A percentile compares a stretch with the other conserved stretches of the same genome.
These are phyloP conservation scores for Fusarium abutilonis DNA, from an alignment of 2,329 filamentous ascomycete genomes.

Conservation along the genomic window DNA sequence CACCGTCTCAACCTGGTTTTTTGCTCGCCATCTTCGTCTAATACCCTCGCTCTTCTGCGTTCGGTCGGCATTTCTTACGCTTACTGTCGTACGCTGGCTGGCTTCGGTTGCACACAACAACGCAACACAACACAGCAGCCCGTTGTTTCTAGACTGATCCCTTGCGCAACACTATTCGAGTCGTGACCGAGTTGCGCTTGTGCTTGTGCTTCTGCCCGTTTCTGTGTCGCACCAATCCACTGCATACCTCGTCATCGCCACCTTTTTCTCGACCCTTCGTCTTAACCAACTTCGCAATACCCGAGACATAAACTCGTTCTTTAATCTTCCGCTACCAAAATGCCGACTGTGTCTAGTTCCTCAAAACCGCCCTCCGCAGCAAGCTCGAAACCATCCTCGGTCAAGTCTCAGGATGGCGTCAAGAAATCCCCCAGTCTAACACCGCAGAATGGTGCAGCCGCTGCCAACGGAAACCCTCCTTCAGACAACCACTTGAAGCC, in stretches of 20 bases:
- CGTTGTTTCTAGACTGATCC: constrained; percentile 34
- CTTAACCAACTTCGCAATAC: constrained; percentile 11
- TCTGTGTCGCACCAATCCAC: constrained; percentile 31
- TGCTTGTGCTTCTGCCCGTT: constrained; percentile 21
- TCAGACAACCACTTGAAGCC: constrained; percentile 40
- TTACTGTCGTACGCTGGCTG: constrained; percentile 36
- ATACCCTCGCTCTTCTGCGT: constrained; percentile 17
- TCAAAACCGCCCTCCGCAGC: constrained; percentile 55
- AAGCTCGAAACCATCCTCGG: constrained; percentile 61
- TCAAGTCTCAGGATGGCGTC: constrained; percentile 59
- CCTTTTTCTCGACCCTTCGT: constrained; percentile 9
- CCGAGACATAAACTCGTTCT: constrained; percentile 22
- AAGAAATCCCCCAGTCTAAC: constrained; percentile 54
- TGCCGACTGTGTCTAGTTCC: constrained; percentile 48
- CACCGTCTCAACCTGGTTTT: constrained; percentile 25
- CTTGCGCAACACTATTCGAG: constrained; percentile 40
- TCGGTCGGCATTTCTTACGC: constrained; percentile 29
- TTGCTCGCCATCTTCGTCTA: constrained; percentile 25
- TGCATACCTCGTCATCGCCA: constrained; percentile 25
- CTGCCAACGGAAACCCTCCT: constrained; percentile 41
- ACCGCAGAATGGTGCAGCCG: constrained; percentile 53
- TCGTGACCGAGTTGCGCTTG: constrained; percentile 29
- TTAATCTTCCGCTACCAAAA: constrained; percentile 39
- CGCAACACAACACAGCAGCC: constrained; percentile 17
- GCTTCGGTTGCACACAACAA: constrained; percentile 18